These are phyloP conservation scores for Neodidymelliopsis sp. DNA, from an alignment of 2,329 filamentous ascomycete genomes.

Conservation along the genomic window DNA sequence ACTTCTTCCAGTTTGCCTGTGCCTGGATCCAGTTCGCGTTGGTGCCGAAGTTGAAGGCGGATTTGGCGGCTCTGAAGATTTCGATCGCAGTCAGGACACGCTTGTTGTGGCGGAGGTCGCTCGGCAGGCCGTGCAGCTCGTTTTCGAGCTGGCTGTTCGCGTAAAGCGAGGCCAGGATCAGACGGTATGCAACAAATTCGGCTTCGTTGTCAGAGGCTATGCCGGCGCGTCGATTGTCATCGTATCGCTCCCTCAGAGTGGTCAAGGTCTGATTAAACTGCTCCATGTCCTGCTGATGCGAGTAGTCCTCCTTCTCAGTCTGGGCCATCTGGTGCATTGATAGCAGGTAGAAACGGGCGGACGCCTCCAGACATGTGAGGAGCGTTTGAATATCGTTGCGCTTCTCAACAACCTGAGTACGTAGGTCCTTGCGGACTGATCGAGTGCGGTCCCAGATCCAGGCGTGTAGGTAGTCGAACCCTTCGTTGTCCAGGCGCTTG, in stretches of 20 bases:
- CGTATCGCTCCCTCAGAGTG: constrained; percentile 63
- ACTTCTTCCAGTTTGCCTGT: constrained; percentile 64
- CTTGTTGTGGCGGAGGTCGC: constrained; percentile 57
- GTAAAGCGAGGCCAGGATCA: constrained; percentile 56
- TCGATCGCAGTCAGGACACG: constrained; percentile 65
- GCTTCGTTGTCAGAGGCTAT: constrained; percentile 64
- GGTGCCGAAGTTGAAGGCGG: constrained; percentile 60
- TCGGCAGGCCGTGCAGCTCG: constrained; percentile 64
- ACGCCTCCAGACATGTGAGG: constrained; percentile 68
- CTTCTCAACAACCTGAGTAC: constrained; percentile 66
- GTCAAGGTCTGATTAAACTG: constrained; percentile 69
- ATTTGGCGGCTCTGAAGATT: constrained; percentile 63
- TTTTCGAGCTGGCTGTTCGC: constrained; percentile 61
- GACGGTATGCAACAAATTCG: constrained; percentile 70
- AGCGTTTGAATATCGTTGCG: constrained; percentile 62
- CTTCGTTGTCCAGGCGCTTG: constrained; percentile 58
- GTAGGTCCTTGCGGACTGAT: constrained; percentile 70
- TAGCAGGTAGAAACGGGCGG: constrained; percentile 69
- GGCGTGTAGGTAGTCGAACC: constrained; percentile 60
- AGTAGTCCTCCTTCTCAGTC: constrained; percentile 55
- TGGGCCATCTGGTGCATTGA: constrained; percentile 64
- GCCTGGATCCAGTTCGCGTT: constrained; percentile 62
- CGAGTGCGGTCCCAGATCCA: constrained; percentile 73
- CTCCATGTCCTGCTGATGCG: constrained; percentile 67
- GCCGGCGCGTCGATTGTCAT: constrained; percentile 50